Base-by-base conservation (phyloP, 345 rosid species). In the Moringa oleifera region DNA sequence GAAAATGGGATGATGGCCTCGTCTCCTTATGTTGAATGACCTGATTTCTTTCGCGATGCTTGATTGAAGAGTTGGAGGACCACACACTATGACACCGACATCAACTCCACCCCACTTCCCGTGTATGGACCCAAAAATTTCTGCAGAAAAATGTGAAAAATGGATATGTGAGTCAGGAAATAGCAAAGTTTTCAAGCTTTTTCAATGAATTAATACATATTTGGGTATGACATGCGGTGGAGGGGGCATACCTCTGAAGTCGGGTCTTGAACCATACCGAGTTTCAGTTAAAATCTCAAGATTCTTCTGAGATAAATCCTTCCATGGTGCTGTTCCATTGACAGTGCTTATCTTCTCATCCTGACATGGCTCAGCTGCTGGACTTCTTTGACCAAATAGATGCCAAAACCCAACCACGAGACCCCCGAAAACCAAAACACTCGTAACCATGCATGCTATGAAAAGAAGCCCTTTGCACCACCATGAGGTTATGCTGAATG, bases 391-490 rank as follows among this genome's bases (percentile, higher is more conserved):
- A 58, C 78, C 89, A 93, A 93, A 84, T 13, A 73, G 70, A 67
- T 81, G 81, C 98, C 98, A 93, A 22, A 84, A 80, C 20, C 64
- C 82, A 65, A 90, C 51, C 60, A 86, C 90, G 13, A 70, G 51
- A 45, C 97, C 96, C 51, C 98, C 96, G 57, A 90, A 90, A 20
- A 77, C 57, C 20, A 84, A 18, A 61, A 81, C 80, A 62, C 97
- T 73, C 25, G 72, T 83, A 28, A 77, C 80, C 97, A 88, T 88
- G 78, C 91, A 84, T 10, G 61, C 76, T 20, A 85, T 7, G 53
- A 86, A 81, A 25, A 90, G 77, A 59, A 93, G 79, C 59, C 96
- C 97, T 53, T 78, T 85, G 80, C 84, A 87, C 98, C 97, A 93
- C 97, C 97, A 93, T 1, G 80, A 18, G 20, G 68, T 28, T 66